Conservation (phyloP, 2,329 filamentous ascomycete genomes). For the Onygenales sp. region DNA sequence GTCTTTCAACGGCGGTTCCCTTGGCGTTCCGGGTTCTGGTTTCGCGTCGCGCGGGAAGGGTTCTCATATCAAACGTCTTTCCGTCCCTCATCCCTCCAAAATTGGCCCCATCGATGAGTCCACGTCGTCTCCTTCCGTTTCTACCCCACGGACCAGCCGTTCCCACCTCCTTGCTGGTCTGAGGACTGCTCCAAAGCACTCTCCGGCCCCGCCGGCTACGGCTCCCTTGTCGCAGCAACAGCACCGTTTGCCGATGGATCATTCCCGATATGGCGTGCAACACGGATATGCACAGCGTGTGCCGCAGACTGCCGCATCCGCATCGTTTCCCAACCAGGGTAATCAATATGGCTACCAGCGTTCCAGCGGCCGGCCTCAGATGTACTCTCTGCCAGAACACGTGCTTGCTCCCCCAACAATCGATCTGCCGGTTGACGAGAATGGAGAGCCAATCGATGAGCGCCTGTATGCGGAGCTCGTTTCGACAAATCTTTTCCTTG, state of each 20-base stretch:
- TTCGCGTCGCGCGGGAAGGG: slow-evolving; percentile 80
- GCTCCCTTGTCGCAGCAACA: slow-evolving; percentile 51
- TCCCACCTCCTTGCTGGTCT: slow-evolving; percentile 90
- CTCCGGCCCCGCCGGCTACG: slow-evolving; percentile 55
- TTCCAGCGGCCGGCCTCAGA: slow-evolving; percentile 36
- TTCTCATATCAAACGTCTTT: slow-evolving; percentile 80
- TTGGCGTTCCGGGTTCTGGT: slow-evolving; percentile 68
- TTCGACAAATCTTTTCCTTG: slow-evolving; percentile 83
- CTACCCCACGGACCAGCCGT: slow-evolving; percentile 85
- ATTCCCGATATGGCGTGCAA: slow-evolving; percentile 37
- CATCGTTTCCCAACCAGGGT: slow-evolving; percentile 40
- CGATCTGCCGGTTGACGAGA: slow-evolving; percentile 57
- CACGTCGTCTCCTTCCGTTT: slow-evolving; percentile 55
- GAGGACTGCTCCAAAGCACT: slow-evolving; percentile 84
- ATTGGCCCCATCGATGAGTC: slow-evolving; percentile 56
- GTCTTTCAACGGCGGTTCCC: slow-evolving; percentile 54
- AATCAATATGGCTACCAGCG: slow-evolving; percentile 16
- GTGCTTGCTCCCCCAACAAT: slow-evolving; percentile 55
- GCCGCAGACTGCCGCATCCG: slow-evolving; percentile 51
- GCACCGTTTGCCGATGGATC: slow-evolving; percentile 38
- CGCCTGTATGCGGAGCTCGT: slow-evolving; percentile 79
- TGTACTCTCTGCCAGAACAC: slow-evolving; percentile 71
- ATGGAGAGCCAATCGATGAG: slow-evolving; percentile 70
- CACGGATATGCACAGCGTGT: slow-evolving; percentile 31
- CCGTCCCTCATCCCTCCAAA: slow-evolving; percentile 63